Conservation (phyloP, 306 rosid genomes). For the Cicer bijugum region DNA sequence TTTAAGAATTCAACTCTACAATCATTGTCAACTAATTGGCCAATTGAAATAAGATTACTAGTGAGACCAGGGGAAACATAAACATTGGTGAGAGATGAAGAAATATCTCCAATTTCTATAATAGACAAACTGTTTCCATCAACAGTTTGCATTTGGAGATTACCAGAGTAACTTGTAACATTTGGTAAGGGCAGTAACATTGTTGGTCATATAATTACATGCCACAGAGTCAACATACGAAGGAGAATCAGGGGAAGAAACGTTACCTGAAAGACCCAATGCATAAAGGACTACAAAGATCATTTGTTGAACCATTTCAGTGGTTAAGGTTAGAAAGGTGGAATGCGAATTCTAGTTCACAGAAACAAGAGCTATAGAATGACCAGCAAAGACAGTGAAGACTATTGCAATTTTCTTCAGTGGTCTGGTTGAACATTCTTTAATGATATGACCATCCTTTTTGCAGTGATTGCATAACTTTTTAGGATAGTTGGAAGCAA, state of each 20-base stretch:
- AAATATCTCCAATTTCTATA: too few species aligned
- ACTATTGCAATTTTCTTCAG: background rate
- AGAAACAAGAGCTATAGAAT: background rate
- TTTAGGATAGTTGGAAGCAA: background rate
- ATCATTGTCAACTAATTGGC: background rate
- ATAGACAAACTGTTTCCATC: too few species aligned
- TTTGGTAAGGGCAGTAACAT: too few species aligned
- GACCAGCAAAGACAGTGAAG: background rate
- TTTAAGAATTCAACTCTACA: too few species aligned
- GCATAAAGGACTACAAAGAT: background rate
- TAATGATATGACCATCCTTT: conserved; percentile 5
- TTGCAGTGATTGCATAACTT: background rate
- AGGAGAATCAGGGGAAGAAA: too few species aligned
- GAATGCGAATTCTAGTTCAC: background rate
- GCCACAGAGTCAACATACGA: too few species aligned
- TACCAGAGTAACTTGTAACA: too few species aligned
- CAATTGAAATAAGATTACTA: too few species aligned
- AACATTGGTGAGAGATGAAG: too few species aligned
- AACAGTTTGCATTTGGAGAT: too few species aligned
- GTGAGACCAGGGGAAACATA: too few species aligned
- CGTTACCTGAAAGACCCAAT: background rate
- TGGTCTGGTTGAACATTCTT: background rate
- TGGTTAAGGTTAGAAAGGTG: background rate
- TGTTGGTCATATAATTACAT: too few species aligned
- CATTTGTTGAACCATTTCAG: conserved; percentile 4